Percentiles rank a stretch among this genome's conserved stretches.
Conservation (phyloP, 2,329 filamentous ascomycete genomes). For the Pezicula radicicola region DNA sequence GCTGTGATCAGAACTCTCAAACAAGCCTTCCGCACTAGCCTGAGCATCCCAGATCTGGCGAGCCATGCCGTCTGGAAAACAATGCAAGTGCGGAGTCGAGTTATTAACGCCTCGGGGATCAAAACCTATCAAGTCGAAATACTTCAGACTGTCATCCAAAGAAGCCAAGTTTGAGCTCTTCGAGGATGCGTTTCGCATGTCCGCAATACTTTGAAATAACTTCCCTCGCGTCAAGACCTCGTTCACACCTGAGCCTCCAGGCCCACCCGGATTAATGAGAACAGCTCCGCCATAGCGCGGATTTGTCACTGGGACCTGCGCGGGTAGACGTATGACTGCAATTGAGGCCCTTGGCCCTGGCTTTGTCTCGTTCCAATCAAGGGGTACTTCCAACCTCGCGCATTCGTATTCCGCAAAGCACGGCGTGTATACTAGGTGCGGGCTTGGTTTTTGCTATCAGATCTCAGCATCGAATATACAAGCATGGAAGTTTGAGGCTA, state of each 20-base stretch:
- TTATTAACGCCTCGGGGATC: constrained; percentile 45
- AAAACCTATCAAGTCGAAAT: constrained; percentile 38
- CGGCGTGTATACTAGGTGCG: background rate
- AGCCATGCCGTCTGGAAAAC: constrained; percentile 24
- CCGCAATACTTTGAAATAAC: constrained; percentile 31
- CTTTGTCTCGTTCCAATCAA: background rate
- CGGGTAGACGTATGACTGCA: background rate
- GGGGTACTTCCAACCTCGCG: background rate
- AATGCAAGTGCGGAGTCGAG: constrained; percentile 44
- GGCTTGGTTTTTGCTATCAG: background rate
- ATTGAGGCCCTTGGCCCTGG: background rate
- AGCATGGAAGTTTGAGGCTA: too few species aligned
- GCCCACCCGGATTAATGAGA: constrained; percentile 38
- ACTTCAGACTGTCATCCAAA: background rate
- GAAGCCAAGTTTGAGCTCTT: background rate
- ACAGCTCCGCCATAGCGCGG: background rate
- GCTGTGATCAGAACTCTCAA: background rate
- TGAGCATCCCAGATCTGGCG: background rate
- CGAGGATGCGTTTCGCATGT: constrained; percentile 17
- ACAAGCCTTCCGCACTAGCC: background rate
- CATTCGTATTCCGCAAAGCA: background rate
- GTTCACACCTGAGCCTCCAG: constrained; percentile 35
- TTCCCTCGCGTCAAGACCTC: constrained; percentile 22
- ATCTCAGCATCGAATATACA: background rate
- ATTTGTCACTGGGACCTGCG: background rate